A percentile compares a stretch with the other conserved stretches of the same genome.
phyloP scores from a whole-genome alignment of 176 grass and related monocot species.

The Triticum timopheevii region DNA sequence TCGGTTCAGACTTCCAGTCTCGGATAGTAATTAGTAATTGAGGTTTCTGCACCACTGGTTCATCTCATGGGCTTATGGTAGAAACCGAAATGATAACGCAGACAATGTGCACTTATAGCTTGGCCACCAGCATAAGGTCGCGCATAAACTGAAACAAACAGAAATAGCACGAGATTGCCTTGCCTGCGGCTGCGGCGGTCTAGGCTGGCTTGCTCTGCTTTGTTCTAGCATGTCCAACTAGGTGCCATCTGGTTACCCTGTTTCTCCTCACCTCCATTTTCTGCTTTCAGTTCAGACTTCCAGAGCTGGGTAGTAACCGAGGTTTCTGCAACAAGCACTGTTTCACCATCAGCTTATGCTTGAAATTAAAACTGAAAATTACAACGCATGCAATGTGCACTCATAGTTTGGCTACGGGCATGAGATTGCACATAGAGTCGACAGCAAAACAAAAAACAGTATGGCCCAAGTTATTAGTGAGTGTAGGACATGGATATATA shows the following conservation, averaged over 20 bases:
- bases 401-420: neutral
- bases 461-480: neutral
- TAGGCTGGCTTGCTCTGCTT: neutral
- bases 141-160: neutral
- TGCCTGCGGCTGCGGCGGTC: neutral
- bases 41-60: neutral
- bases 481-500: neutral
- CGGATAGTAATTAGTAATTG: neutral
- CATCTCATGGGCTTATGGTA: neutral
- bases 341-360: neutral
- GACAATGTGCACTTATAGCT: neutral
- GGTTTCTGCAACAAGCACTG: neutral
- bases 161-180: neutral
- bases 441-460: neutral
- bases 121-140: neutral
- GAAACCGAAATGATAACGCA: no score
- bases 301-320: neutral
- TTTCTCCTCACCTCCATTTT: neutral
- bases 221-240: neutral
- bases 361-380: neutral
- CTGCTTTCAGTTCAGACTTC: neutral
- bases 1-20: neutral
- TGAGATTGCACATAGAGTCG: neutral
- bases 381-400: neutral
- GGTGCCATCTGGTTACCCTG: neutral